Evolutionary conservation across 495 filamentous ascomycete species (phyloP).

Genomic region (Aspergillus mulundensis): DNA sequence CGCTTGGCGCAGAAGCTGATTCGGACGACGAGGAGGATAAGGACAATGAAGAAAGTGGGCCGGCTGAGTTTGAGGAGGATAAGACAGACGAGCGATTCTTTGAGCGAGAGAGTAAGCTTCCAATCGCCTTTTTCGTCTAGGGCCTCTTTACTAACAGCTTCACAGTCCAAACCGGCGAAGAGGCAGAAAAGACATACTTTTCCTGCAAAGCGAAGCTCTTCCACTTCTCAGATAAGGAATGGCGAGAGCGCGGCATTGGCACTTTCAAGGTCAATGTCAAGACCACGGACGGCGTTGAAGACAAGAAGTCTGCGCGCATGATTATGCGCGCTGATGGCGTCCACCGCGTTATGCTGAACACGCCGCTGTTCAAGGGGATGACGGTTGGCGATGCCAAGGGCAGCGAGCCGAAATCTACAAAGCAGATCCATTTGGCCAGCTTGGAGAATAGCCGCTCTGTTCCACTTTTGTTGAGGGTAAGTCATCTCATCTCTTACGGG

Average conservation of each 20-base stretch:
- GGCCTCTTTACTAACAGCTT: neutral
- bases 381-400: constrained; percentile 58
- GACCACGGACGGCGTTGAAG: constrained; percentile 44
- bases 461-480: constrained; percentile 68
- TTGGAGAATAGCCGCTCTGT: constrained; percentile 55
- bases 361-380: constrained; percentile 67
- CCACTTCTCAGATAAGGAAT: constrained; percentile 64
- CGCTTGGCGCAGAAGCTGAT: constrained; percentile 71
- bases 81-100: constrained; percentile 64
- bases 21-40: constrained; percentile 49
- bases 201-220: constrained; percentile 74
- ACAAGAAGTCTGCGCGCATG: constrained; percentile 59
- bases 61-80: constrained; percentile 46
- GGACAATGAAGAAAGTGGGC: constrained; percentile 41
- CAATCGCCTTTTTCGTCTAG: neutral
- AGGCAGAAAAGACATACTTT: constrained; percentile 56
- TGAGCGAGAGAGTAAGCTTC: constrained; percentile 59
- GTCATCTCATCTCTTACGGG: constrained; percentile 16
- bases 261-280: constrained; percentile 79
- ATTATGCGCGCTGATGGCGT: constrained; percentile 86
- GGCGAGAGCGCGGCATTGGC: constrained; percentile 84
- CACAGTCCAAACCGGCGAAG: constrained; percentile 72
- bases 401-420: constrained; percentile 42
- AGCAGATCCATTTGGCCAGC: constrained; percentile 58
- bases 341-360: constrained; percentile 82